Evolutionary conservation across 1,139 yeast genomes (phyloP), one percentile per base, ranked within the genome.

Genomic region (Pneumocystis jirovecii): DNA sequence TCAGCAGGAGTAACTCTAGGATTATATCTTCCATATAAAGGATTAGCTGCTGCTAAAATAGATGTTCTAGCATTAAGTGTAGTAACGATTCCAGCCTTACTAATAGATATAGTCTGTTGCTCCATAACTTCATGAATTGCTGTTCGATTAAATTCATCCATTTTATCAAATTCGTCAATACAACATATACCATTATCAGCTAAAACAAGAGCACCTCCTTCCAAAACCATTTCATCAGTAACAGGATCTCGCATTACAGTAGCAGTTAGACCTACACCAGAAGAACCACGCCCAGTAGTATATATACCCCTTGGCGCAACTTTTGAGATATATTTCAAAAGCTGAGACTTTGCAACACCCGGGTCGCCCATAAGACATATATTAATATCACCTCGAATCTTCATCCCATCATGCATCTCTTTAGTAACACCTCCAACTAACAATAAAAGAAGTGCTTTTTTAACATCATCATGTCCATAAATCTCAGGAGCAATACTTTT

Each of bases 41-140:
- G 99, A 78, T 95, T 95, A 7, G 99, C 99, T 45, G 98, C 98
- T 0, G 99, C 98, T 69, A 95, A 77, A 68, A 95, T 89, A 0
- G 97, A 90, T 0, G 98, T 84, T 75, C 99, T 83, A 15, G 99
- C 98, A 75, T 95, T 95, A 70, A 95, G 80, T 0, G 97, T 90
- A 7, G 99, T 95, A 70, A 95, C 89, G 71, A 95, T 93, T 70
- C 99, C 99, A 1, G 98, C 99, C 76, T 95, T 95, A 62, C 97
- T 88, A 68, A 95, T 95, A 40, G 96, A 89, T 69, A 95, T 93
- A 1, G 98, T 95, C 77, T 95, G 98, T 76, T 95, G 99, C 79
- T 95, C 99, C 99, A 95, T 95, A 61, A 95, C 99, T 80, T 93
- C 98, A 76, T 93, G 98, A 73, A 95, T 95, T 3, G 98, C 97